Percentiles rank a stretch among this genome's conserved stretches.
Conservation (phyloP, 1,284 basidiomycete genomes). For the Lentinus polychrous region DNA sequence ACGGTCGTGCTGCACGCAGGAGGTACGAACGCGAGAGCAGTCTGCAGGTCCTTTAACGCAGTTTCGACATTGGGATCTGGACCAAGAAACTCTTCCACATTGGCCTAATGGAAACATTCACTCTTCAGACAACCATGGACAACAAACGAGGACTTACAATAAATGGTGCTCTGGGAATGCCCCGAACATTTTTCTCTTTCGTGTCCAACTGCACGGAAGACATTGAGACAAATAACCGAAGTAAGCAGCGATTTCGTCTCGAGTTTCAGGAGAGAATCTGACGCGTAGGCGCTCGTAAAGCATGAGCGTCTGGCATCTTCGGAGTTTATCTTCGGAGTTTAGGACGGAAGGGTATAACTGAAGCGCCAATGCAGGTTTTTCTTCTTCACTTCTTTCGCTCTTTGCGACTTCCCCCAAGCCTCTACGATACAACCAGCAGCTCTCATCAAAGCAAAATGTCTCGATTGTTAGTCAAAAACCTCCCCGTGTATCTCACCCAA, state of each 20-base stretch:
- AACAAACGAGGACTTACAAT: constrained; percentile 56
- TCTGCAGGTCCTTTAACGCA: constrained; percentile 81
- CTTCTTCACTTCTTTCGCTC: too few species aligned
- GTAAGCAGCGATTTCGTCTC: neutral
- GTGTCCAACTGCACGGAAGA: neutral
- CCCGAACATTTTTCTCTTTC: constrained; percentile 75
- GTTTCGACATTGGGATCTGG: constrained; percentile 76
- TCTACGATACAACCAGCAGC: neutral
- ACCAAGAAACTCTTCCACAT: constrained; percentile 85
- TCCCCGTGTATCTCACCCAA: constrained; percentile 72
- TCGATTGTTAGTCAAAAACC: constrained; percentile 85
- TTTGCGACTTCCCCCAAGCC: too few species aligned
- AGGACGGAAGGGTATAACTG: too few species aligned
- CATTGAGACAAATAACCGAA: neutral
- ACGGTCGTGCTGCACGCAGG: constrained; percentile 6
- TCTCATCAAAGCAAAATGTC: constrained; percentile 48
- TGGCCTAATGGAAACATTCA: constrained; percentile 39
- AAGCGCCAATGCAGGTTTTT: too few species aligned
- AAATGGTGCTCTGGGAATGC: constrained; percentile 93
- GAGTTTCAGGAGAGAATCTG: neutral
- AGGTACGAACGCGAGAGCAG: constrained; percentile 74
- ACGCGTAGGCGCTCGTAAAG: neutral
- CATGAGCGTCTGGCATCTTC: neutral
- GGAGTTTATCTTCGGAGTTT: too few species aligned
- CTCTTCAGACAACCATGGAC: neutral